Conservation (phyloP, 352 stramenopile genomes). For the Phytophthora quininea region DNA sequence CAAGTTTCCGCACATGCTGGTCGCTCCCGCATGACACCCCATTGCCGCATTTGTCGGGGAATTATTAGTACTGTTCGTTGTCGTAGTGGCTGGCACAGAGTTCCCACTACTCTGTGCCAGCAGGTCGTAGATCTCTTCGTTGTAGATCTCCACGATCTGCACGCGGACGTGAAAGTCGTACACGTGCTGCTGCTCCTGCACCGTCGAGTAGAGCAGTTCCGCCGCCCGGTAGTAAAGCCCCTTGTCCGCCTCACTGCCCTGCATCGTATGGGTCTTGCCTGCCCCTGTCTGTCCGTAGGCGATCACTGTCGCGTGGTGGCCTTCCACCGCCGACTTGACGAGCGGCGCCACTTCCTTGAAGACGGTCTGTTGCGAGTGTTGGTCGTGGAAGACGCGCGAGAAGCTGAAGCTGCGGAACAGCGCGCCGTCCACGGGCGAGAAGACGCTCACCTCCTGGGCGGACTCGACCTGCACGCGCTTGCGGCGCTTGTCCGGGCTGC, state of each 20-base stretch:
- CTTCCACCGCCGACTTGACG: slow-evolving; percentile 88
- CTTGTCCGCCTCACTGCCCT: slow-evolving; percentile 41
- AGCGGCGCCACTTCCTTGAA: slow-evolving; percentile 94
- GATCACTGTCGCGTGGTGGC: slow-evolving; percentile 95
- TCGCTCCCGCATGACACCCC: slow-evolving; percentile 59
- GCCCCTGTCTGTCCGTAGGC: slow-evolving; percentile 92
- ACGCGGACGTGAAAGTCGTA: slow-evolving; percentile 57
- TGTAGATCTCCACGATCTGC: slow-evolving; percentile 88
- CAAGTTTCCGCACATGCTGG: slow-evolving; percentile 38
- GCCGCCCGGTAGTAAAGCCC: slow-evolving; percentile 55
- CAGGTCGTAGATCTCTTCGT: slow-evolving; percentile 86
- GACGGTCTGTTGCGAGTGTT: slow-evolving; percentile 84
- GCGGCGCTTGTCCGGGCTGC: slow-evolving; percentile 22
- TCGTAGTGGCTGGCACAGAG: slow-evolving; percentile 5
- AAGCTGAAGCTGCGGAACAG: slow-evolving; percentile 88
- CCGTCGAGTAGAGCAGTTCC: slow-evolving; percentile 48
- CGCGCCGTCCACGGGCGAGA: slow-evolving; percentile 48
- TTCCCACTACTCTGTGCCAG: slow-evolving; percentile 24
- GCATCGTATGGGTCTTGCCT: slow-evolving; percentile 48
- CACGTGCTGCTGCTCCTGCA: slow-evolving; percentile 47
- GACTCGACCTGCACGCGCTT: slow-evolving; percentile 42
- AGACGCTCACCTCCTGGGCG: slow-evolving; percentile 40
- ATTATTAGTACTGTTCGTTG: background rate
- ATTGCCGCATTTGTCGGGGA: slow-evolving; percentile 59
- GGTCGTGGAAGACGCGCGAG: slow-evolving; percentile 83